Evolutionary conservation across 2,329 filamentous ascomycete genomes (phyloP).

Genomic region (Alternaria brassicae): DNA sequence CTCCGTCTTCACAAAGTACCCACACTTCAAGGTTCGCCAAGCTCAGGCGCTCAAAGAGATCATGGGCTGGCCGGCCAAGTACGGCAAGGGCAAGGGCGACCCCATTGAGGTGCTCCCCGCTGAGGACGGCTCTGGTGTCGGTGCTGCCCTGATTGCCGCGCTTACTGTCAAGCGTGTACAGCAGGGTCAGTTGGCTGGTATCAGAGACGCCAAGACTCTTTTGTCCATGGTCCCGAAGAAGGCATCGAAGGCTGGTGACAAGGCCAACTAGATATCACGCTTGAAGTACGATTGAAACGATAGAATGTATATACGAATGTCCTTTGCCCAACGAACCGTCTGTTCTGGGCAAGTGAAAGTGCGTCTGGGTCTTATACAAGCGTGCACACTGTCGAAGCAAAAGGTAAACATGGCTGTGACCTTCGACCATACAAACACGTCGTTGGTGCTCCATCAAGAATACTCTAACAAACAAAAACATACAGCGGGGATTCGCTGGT

Average conservation of each 20-base stretch:
- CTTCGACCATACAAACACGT: background rate
- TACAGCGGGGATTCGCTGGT: background rate
- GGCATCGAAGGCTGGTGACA: background rate
- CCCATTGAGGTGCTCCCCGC: constrained; percentile 87
- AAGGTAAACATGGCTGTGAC: background rate
- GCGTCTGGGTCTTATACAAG: background rate
- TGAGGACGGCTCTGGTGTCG: constrained; percentile 97
- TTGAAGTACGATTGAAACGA: background rate
- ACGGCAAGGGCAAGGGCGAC: constrained; percentile 68
- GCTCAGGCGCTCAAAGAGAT: constrained; percentile 92
- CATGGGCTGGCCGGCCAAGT: constrained; percentile 87
- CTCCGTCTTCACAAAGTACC: constrained; percentile 99
- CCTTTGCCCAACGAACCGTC: background rate
- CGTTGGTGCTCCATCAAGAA: background rate
- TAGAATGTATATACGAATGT: constrained; percentile 4
- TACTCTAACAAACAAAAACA: background rate
- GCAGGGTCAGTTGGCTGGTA: constrained; percentile 65
- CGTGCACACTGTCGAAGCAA: background rate
- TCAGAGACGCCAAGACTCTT: constrained; percentile 60
- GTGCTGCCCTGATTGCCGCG: constrained; percentile 89
- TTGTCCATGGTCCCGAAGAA: constrained; percentile 40
- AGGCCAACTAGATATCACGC: constrained; percentile 1
- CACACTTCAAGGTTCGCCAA: constrained; percentile 93
- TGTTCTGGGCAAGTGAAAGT: background rate
- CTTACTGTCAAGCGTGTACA: constrained; percentile 69